Base-by-base conservation (phyloP, 176 grass and related monocot species). In the Carex cristatella region DNA sequence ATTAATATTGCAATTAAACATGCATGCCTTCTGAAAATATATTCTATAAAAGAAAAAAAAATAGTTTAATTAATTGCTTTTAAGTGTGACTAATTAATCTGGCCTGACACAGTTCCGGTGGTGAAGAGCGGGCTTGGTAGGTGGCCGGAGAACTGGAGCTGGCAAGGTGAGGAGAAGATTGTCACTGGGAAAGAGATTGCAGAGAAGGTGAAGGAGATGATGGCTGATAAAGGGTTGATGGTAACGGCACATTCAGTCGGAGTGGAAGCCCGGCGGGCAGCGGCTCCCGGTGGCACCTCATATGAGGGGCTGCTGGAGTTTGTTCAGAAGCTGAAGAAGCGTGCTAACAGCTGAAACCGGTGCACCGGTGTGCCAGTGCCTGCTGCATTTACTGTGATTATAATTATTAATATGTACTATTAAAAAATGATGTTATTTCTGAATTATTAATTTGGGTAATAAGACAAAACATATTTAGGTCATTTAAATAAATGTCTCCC, bases 101-200 rank as follows among this genome's bases (percentile, higher is more conserved):
- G 33, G 33, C 3, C 13, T 1, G 14, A 15, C 5, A 70, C 86
- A 30, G 84, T 7, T 46, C 77, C 71, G 5, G 30, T 77, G 23
- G 80, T 18, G 33, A 65, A 54, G 33, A 74, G 55, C 5, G 72
- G 91, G 1, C 35, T 95, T 0, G 93, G 91, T 1, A 82, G 62
- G 16, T 95, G 93, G 88, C 27, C 64, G 71, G 71, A 95, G 32
- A 49, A 79, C 14, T 92, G 89, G 90, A 86, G 82, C 73, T 95
- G 93, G 90, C 51, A 81, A 35, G 86, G 81, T 0, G 88, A 92
- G 16, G 35, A 31, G 4, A 32, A 77, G 69, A 18, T 87, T 60
- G 86, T 92, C 7, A 81, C 31, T 15, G 86, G 71, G 10, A n/a
- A 58, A 64, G 90, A 92, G 82, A 92, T 92, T 3, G 82, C 14